Evolutionary conservation across 306 rosid species (phyloP).

Genomic region (Purshia tridentata): DNA sequence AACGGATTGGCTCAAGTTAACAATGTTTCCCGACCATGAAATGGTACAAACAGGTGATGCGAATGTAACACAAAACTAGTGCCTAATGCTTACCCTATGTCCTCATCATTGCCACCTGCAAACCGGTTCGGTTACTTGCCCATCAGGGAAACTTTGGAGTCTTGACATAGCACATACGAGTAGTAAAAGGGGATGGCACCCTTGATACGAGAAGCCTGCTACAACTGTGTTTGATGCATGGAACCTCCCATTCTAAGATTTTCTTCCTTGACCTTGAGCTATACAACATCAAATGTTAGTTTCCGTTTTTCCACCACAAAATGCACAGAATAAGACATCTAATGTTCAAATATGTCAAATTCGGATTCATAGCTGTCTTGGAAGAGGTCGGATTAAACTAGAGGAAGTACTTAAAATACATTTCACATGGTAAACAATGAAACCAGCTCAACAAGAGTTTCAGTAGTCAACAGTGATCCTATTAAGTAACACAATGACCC

Average conservation of each 20-base stretch:
- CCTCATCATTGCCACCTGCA: neutral
- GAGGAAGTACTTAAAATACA: neutral
- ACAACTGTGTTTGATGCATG: neutral
- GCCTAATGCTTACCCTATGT: neutral
- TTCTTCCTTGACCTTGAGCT: constrained; percentile 20
- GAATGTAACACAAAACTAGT: neutral
- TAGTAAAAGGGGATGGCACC: neutral
- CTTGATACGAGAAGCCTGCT: neutral
- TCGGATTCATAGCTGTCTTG: neutral
- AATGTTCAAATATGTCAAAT: neutral
- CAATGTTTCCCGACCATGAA: neutral
- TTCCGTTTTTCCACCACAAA: constrained; percentile 24
- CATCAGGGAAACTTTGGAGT: neutral
- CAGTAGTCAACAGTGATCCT: neutral
- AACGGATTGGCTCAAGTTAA: neutral
- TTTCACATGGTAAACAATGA: neutral
- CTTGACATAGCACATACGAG: neutral
- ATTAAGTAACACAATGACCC: neutral
- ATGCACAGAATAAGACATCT: neutral
- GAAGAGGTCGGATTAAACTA: neutral
- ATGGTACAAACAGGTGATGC: neutral
- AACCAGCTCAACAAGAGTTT: neutral
- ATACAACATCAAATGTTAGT: constrained; percentile 21
- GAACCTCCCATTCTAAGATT: constrained; percentile 18
- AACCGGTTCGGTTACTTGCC: neutral